Evolutionary conservation across 768 basidiomycete species (phyloP).

Genomic region (Lepiota brunneoincarnata): DNA sequence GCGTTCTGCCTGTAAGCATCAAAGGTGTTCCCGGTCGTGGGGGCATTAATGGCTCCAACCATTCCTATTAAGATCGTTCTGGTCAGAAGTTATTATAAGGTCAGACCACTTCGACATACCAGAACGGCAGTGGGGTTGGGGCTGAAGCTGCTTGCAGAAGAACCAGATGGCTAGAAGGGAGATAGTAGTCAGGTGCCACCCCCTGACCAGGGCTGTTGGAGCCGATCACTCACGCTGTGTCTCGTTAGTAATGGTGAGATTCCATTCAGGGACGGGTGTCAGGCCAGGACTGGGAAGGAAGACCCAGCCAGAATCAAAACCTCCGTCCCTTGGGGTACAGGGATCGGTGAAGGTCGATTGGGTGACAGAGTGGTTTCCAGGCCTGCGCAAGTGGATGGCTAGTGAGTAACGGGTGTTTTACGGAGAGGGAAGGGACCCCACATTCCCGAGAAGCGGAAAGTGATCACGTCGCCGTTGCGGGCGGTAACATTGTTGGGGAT

Average conservation of each 20-base stretch:
- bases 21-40: conserved; percentile 41
- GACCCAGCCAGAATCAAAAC: conserved; percentile 57
- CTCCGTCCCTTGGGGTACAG: conserved; percentile 40
- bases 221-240: conserved; percentile 34
- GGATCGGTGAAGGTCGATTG: conserved; percentile 46
- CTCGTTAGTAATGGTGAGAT: conserved; percentile 49
- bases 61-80: conserved; percentile 27
- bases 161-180: conserved; percentile 46
- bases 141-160: conserved; percentile 50
- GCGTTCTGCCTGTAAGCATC: conserved; percentile 33
- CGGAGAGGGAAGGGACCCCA: conserved; percentile 20
- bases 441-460: conserved; percentile 48
- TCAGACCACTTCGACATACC: conserved; percentile 18
- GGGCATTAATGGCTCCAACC: conserved; percentile 54
- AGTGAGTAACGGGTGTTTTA: neutral
- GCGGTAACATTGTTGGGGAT: conserved; percentile 41
- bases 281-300: conserved; percentile 29
- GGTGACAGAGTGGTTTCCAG: conserved; percentile 53
- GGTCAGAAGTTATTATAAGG: neutral
- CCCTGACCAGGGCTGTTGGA: conserved; percentile 13
- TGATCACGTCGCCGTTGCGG: conserved; percentile 41
- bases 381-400: conserved; percentile 21
- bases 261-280: conserved; percentile 35
- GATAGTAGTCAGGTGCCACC: conserved; percentile 16
- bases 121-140: conserved; percentile 37